Base-by-base conservation (phyloP, 2,329 filamentous ascomycete genomes). In the Claviceps sp. region DNA sequence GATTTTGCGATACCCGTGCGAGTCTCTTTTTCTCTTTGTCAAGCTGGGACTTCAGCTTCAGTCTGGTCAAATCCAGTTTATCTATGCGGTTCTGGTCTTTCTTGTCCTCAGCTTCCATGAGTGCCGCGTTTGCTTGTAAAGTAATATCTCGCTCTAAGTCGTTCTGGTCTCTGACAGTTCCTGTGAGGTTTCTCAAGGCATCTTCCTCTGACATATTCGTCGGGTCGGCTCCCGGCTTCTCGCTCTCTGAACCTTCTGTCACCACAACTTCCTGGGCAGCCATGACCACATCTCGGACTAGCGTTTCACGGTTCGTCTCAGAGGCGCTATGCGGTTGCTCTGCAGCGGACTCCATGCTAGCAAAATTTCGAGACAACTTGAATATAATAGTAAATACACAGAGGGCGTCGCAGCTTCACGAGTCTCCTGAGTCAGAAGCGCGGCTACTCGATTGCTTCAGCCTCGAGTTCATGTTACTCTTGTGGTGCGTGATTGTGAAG, bases 141-240 rank as follows among this genome's bases (percentile, higher is more conserved):
- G 78, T 78, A 56, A 97, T 94, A 62, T 95, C 89, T 55, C 89
- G 79, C 67, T 96, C 91, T 20, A 97, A 71, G 54, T 96, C 90
- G 70, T 90, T 84, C 65, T 97, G 91, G 61, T 95, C 82, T 53
- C 88, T 82, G 22, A 93, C 81, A 53, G 83, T 76, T 49, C 82
- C 78, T 4, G 84, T 82, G 42, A 89, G 70, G 44, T 77, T 77
- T 53, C 75, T 72, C 30, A 89, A 70, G 20, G 78, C 76, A 49
- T 74, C 73, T 43, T 77, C 76, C 61, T 87, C 83, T 55, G 81
- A 78, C 53, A 76, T 63, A 5, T 57, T 63, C 22, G 58, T 58
- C 5, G 58, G 62, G 13, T 60, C 59, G 7, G 57, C 62, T 48
- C 52, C 50, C 47, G 24, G 53, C 45, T 50, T 54, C 45, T 38